These are phyloP conservation scores for Amaranthus tricolor DNA, from an alignment of 179 eudicot species.

Conservation along the genomic window DNA sequence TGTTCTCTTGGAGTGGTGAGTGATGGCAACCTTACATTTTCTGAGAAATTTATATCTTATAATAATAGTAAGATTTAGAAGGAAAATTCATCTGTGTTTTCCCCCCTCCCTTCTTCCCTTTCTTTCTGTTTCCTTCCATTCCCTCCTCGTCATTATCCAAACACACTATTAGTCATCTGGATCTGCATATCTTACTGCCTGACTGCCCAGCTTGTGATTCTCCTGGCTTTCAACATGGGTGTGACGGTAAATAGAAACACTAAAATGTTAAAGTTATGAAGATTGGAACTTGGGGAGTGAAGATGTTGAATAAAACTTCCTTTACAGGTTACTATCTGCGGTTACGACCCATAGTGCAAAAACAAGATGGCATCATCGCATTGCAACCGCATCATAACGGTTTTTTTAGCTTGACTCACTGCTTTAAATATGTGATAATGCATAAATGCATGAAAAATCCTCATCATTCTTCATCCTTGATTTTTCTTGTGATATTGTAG, in stretches of 20 bases:
- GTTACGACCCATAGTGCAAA: no score
- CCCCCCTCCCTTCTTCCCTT: no score
- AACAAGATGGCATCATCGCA: no score
- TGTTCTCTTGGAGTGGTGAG: no score
- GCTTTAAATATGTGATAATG: background rate
- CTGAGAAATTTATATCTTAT: no score
- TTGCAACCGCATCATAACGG: background rate
- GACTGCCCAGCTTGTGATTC: background rate
- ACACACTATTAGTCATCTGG: no score
- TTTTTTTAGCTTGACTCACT: background rate
- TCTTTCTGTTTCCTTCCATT: no score
- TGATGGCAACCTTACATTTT: no score
- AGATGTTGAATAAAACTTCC: background rate
- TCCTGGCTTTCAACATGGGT: no score
- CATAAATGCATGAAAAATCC: background rate
- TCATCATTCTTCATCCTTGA: background rate
- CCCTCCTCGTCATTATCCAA: no score
- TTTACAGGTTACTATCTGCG: background rate
- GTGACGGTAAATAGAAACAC: background rate
- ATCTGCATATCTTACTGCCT: background rate
- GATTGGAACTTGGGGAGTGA: conserved; percentile 4
- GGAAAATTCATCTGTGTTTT: no score
- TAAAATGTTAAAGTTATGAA: background rate
- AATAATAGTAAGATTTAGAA: no score
- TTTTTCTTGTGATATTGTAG: background rate